Conservation (phyloP, 208 protist species). For the Acanthamoeba triangularis region DNA sequence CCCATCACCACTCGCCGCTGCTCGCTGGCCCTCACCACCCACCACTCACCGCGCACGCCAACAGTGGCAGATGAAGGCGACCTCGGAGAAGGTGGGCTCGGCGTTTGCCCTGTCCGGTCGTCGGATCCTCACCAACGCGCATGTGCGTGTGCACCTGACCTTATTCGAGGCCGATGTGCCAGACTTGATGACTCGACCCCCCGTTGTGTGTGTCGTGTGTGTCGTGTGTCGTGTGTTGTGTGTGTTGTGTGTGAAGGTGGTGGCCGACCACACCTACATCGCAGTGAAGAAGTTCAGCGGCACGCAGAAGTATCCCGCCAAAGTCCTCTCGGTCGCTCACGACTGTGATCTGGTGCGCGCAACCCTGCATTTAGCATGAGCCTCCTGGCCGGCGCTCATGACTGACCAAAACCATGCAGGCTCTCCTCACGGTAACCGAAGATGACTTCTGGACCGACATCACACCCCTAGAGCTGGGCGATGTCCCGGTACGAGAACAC, state of each 20-base stretch:
- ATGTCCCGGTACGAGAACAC: not conserved
- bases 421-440: constrained; percentile 83
- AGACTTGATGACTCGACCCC: not conserved
- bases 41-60: not conserved
- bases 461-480: constrained; percentile 23
- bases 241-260: constrained; percentile 73
- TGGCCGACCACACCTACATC: constrained; percentile 77
- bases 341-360: constrained; percentile 83
- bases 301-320: constrained; percentile 80
- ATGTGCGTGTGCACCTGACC: not conserved
- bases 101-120: constrained; percentile 38
- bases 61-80: constrained; percentile 63
- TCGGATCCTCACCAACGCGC: constrained; percentile 51
- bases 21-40: too few species aligned
- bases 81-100: not conserved
- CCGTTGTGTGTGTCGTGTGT: not conserved
- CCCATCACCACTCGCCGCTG: not conserved
- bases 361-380: too few species aligned
- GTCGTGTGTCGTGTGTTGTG: not conserved
- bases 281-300: constrained; percentile 85
- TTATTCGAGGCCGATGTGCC: not conserved
- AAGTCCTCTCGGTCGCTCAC: constrained; percentile 84
- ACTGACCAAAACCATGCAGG: not conserved
- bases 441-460: constrained; percentile 84
- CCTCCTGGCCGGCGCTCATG: too few species aligned